Conservation (phyloP, 2,329 filamentous ascomycete species). For the Septoria linicola region DNA sequence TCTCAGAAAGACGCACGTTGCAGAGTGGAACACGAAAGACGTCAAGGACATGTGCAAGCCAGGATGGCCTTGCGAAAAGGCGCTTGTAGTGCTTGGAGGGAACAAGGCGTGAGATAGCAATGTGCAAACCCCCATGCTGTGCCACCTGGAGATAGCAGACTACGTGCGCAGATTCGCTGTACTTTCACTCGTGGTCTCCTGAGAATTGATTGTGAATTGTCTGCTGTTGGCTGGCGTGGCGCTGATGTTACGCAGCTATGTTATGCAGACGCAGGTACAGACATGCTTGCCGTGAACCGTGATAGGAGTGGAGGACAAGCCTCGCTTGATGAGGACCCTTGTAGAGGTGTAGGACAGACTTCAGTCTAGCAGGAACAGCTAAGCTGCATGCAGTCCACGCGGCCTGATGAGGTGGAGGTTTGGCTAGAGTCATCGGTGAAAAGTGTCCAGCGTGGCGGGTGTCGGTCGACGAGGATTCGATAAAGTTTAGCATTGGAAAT, state of each 20-base stretch:
- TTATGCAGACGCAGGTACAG: not conserved
- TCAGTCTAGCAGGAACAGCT: constrained; percentile 1
- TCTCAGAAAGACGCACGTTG: not conserved
- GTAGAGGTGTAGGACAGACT: constrained; percentile 4
- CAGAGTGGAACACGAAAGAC: constrained; percentile 8
- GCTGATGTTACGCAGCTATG: not conserved
- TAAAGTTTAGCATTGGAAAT: constrained; percentile 2
- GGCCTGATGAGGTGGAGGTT: constrained; percentile 4
- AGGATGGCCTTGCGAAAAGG: not conserved
- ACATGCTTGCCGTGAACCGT: not conserved
- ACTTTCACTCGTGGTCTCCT: not conserved
- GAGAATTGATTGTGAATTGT: not conserved
- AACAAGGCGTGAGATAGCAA: constrained; percentile 2
- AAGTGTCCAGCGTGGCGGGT: not conserved
- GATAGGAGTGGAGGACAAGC: not conserved
- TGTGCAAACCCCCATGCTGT: not conserved
- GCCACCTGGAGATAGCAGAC: not conserved
- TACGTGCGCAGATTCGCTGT: not conserved
- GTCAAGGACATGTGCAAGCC: constrained; percentile 9
- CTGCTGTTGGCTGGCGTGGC: not conserved
- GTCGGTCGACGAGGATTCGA: not conserved
- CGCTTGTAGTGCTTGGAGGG: not conserved
- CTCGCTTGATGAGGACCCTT: not conserved
- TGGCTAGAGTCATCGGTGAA: not conserved
- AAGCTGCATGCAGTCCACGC: not conserved